phyloP scores from a whole-genome alignment of 1,284 basidiomycete species.

The Leccinum pseudoinsigne region DNA sequence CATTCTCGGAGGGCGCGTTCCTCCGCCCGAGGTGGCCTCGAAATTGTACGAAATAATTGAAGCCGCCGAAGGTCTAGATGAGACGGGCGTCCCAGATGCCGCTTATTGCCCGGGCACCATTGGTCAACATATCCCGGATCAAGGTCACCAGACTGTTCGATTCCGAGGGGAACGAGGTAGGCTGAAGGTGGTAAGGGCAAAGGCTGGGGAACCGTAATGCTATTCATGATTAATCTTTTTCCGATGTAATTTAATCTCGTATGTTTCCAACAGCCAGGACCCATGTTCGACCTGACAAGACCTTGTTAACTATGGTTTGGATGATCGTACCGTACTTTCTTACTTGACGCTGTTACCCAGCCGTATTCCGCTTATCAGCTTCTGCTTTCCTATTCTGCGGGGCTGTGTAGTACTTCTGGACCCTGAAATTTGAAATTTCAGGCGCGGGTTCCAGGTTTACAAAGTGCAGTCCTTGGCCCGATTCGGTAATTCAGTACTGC shows the following conservation, averaged over 20 bases:
- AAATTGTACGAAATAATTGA: constrained; percentile 95
- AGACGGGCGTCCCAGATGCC: constrained; percentile 74
- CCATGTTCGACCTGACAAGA: background rate
- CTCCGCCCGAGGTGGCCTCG: constrained; percentile 94
- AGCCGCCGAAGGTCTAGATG: constrained; percentile 79
- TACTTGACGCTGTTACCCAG: background rate
- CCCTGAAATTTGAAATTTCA: too few relatives aligned
- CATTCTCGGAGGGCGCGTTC: constrained; percentile 90
- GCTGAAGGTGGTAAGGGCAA: background rate
- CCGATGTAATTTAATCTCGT: background rate
- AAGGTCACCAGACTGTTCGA: constrained; percentile 65
- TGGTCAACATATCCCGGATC: constrained; percentile 59
- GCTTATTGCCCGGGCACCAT: constrained; percentile 76
- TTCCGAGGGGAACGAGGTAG: constrained; percentile 46
- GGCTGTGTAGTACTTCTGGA: too few relatives aligned
- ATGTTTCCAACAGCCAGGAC: constrained; percentile 18
- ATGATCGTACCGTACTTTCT: background rate
- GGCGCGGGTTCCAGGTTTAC: too few relatives aligned
- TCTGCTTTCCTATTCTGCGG: background rate
- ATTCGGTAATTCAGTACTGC: too few relatives aligned
- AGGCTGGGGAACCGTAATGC: background rate
- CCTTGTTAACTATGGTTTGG: background rate
- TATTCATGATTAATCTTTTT: constrained; percentile 6
- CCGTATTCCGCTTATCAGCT: background rate
- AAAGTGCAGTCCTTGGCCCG: too few relatives aligned